Percentiles rank a stretch among this genome's conserved stretches.
Conservation (phyloP, 164 flowering plant species). For the Tetracentron sinense region DNA sequence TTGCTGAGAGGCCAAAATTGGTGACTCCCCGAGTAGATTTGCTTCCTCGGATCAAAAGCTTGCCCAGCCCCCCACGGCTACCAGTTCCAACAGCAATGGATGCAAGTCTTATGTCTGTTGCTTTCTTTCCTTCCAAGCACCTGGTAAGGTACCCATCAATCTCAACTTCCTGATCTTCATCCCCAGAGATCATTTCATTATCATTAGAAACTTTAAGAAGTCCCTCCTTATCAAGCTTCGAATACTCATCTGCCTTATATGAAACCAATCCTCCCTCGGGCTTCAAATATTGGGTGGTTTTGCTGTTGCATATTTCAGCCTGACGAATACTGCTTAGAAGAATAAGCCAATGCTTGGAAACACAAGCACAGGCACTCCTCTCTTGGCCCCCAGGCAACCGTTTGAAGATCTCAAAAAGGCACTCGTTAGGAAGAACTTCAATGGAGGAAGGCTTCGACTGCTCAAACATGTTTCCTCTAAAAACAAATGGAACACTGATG, state of each 20-base stretch:
- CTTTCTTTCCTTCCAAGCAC: constrained; percentile 69
- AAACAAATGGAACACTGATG: constrained; percentile 32
- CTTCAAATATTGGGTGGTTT: constrained; percentile 2
- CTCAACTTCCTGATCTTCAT: constrained; percentile 30
- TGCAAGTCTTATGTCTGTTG: constrained; percentile 69
- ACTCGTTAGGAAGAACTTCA: constrained; percentile 76
- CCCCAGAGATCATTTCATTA: constrained; percentile 20
- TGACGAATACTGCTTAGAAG: constrained; percentile 47
- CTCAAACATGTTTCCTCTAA: constrained; percentile 20
- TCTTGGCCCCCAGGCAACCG: constrained; percentile 50
- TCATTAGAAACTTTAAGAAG: constrained; percentile 13
- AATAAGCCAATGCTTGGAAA: constrained; percentile 77
- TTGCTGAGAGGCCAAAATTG: constrained; percentile 48
- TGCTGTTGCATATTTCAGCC: constrained; percentile 35
- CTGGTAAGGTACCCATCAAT: constrained; percentile 61
- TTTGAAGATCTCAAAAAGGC: constrained; percentile 77
- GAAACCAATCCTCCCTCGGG: not conserved
- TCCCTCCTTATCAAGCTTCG: constrained; percentile 7
- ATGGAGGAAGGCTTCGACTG: constrained; percentile 37
- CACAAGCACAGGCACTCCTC: constrained; percentile 62
- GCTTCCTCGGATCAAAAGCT: constrained; percentile 58
- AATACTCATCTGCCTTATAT: not conserved
- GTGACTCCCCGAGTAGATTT: constrained; percentile 45
- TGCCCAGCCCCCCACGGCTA: constrained; percentile 66
- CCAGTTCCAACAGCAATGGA: constrained; percentile 72